Evolutionary conservation across 2,329 filamentous ascomycete species (phyloP), one percentile per base, ranked within the genome.

Genomic region (Plectosphaerella sp.): DNA sequence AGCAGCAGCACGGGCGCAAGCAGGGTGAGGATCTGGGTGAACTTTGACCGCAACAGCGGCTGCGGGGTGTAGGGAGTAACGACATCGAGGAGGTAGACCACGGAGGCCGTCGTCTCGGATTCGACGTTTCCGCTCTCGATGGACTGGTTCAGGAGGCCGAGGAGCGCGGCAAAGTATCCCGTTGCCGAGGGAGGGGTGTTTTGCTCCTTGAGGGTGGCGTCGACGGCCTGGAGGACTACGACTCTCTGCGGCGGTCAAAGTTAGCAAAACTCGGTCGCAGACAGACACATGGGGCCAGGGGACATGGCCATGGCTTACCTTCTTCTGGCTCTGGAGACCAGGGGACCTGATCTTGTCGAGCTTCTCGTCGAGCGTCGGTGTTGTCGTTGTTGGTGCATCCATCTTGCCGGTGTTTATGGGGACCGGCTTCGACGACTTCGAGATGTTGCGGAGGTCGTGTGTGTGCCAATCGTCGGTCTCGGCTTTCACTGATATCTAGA

Each of bases 341-440:
- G 94, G 94, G 67, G 89, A 94, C 73, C 94, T 89, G 71, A 97
- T 97, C 82, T 95, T 97, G 76, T 93, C 89, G 69, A 99, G 84
- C 78, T 91, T 95, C 78, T 96, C 93, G 69, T 88, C 85, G 65
- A 97, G 65, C 58, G 77, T 74, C 62, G 73, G 66, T 58, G 73
- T 72, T 62, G 73, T 70, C 11, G 28, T 33, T 33, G 28, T 12
- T 7, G 28, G 28, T 33, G 28, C 28, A 33, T 33, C n/a, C 78
- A 81, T 82, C 54, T 64, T 69, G 54, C 55, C 54, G 51, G 64
- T 61, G 51, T 49, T 53, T 16, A 49, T 52, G 55, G 53, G 46
- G 35, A 39, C 47, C 43, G 51, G 47, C 35, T 20, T 48, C 18
- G n/a, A 55, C 28, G 11, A 33, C 28, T 33, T 33, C 28, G 11